A percentile compares a stretch with the other conserved stretches of the same genome.
phyloP scores from a whole-genome alignment of 768 basidiomycete species.

The Thelephora aurantiotincta region DNA sequence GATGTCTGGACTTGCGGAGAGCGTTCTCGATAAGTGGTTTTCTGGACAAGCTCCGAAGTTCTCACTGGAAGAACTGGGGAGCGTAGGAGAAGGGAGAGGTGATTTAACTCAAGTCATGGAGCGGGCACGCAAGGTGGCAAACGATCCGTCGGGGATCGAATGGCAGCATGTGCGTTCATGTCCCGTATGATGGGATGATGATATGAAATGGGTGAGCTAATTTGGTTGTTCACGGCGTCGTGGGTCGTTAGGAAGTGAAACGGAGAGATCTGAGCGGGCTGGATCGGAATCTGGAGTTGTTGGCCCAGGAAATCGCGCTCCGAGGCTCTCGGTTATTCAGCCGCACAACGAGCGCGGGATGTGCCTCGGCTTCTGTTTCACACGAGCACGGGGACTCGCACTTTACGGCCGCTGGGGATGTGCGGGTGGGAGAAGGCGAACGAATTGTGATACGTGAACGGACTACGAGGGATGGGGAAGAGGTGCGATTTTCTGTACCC shows the following conservation, averaged over 20 bases:
- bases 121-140: constrained; percentile 33
- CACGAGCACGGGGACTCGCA: neutral
- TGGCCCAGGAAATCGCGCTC: constrained; percentile 46
- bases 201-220: constrained; percentile 2
- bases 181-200: constrained; percentile 2
- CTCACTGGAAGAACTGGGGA: constrained; percentile 31
- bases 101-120: constrained; percentile 28
- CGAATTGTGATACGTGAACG: constrained; percentile 34
- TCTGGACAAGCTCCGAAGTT: constrained; percentile 45
- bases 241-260: constrained; percentile 24
- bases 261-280: constrained; percentile 40
- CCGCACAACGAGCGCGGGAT: constrained; percentile 46
- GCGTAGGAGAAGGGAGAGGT: constrained; percentile 20
- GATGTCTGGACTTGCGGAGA: constrained; percentile 51
- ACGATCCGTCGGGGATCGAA: constrained; percentile 29
- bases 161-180: constrained; percentile 37
- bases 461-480: constrained; percentile 28
- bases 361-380: constrained; percentile 33
- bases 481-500: constrained; percentile 25
- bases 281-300: constrained; percentile 54
- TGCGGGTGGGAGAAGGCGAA: neutral
- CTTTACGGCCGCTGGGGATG: neutral
- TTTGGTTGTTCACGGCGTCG: constrained; percentile 3
- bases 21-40: constrained; percentile 72
- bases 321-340: constrained; percentile 49